Evolutionary conservation across 441 rosid species (phyloP), one percentile per base, ranked within the genome.

Genomic region (Iberis amara): DNA sequence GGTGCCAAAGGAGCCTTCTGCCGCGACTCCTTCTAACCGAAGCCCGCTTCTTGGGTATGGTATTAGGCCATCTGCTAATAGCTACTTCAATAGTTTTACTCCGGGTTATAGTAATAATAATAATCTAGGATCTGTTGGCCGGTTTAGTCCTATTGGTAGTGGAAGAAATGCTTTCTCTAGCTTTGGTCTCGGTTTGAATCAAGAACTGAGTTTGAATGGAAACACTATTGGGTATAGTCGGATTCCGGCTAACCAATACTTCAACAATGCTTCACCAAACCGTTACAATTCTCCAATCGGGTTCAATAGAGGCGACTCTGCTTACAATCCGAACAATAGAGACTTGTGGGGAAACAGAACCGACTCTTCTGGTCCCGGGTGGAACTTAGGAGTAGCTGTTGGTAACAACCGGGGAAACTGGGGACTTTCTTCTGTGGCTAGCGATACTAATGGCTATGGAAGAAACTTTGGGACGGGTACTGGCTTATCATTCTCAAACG

Each of bases 211-310:
- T 14, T 58, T 81, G 63, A 73, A 65, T 11, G 75, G 73, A 11
- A 69, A 33, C 32, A 4, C 51, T 42, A 38, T 73, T 33, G 79
- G 78, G 14, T 75, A 73, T 39, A 81, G 75, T 55, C 72, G 76
- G 36, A 44, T 71, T 40, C 52, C 62, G 21, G 66, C 66, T 55
- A 58, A 59, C 44, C 74, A 77, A 21, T 75, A 72, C 59, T 64
- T 51, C 43, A 63, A 56, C 47, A 60, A 70, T 39, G 31, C 60
- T 39, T 77, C 76, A 47, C 60, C 78, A 40, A 79, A 56, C 64
- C 74, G 85, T 65, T 73, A 67, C 47, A 63, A 30, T 54, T 75
- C 71, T 59, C 89, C 85, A 7, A 70, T 82, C n/a, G 83, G 85
- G 14, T 73, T 71, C 10, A 64, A 77, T 47, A 75, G 81, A 76